Conservation (phyloP, 1,139 yeast species). For the Nakaseomyces bracarensis region DNA sequence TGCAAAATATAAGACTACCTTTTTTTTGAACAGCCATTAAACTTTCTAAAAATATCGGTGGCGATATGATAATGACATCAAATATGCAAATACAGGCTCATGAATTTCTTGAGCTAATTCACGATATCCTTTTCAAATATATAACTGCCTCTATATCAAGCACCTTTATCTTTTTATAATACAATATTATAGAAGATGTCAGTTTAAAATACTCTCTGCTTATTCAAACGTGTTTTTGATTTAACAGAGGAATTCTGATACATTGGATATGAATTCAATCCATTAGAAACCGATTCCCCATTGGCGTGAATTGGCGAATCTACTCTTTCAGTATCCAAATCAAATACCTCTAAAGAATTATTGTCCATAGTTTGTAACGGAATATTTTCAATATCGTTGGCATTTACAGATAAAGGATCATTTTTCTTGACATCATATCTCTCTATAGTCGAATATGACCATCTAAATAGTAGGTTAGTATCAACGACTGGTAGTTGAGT, state of each 20-base stretch:
- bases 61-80: too few species aligned
- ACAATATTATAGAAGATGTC: background rate
- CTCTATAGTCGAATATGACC: constrained; percentile 55
- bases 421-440: constrained; percentile 29
- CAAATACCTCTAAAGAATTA: constrained; percentile 8
- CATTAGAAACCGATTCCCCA: background rate
- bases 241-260: background rate
- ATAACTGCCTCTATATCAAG: too few species aligned
- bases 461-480: constrained; percentile 61
- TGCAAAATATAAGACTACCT: too few species aligned
- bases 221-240: constrained; percentile 3
- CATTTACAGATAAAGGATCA: constrained; percentile 32
- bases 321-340: constrained; percentile 15
- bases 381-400: constrained; percentile 28
- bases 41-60: too few species aligned
- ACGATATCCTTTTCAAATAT: too few species aligned
- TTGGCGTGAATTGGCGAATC: background rate
- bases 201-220: background rate
- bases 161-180: background rate
- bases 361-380: constrained; percentile 15
- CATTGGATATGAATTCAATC: background rate
- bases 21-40: too few species aligned
- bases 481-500: constrained; percentile 65
- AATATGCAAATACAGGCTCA: too few species aligned
- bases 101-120: too few species aligned